phyloP scores from a whole-genome alignment of 1,284 basidiomycete species.

The Austroboletus novae-zelandiae region DNA sequence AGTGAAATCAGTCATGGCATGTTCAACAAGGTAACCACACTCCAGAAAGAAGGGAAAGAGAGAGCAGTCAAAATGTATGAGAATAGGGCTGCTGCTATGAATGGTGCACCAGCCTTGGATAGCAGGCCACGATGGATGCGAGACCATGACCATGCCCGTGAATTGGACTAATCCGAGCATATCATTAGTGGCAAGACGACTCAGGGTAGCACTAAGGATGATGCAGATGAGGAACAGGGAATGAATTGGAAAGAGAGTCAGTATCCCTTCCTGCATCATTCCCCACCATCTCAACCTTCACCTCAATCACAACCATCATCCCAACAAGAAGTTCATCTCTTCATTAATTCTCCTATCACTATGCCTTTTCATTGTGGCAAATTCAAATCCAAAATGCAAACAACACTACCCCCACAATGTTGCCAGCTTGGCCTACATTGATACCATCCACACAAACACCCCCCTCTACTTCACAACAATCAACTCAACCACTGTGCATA shows the following conservation, averaged over 20 bases:
- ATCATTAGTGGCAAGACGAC: conserved; percentile 8
- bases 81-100: conserved; percentile 49
- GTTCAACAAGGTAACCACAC: conserved; percentile 81
- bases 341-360: conserved; percentile 39
- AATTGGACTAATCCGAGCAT: conserved; percentile 13
- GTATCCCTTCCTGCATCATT: conserved; percentile 1
- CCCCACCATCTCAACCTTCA: neutral
- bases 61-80: conserved; percentile 81
- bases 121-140: conserved; percentile 87
- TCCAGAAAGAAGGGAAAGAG: conserved; percentile 87
- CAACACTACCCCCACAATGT: neutral
- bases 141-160: conserved; percentile 40
- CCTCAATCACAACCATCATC: neutral
- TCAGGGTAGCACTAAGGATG: conserved; percentile 44
- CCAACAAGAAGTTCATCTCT: conserved; percentile 42
- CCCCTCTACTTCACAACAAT: conserved; percentile 5
- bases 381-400: conserved; percentile 29
- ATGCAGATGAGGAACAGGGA: conserved; percentile 31
- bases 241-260: conserved; percentile 2
- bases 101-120: conserved; percentile 25
- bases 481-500: conserved; percentile 34
- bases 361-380: conserved; percentile 51
- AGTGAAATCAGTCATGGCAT: conserved; percentile 81
- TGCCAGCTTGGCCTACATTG: neutral
- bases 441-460: conserved; percentile 6